Evolutionary conservation across 2,329 filamentous ascomycete genomes (phyloP).

Genomic region (Periconia sp.): DNA sequence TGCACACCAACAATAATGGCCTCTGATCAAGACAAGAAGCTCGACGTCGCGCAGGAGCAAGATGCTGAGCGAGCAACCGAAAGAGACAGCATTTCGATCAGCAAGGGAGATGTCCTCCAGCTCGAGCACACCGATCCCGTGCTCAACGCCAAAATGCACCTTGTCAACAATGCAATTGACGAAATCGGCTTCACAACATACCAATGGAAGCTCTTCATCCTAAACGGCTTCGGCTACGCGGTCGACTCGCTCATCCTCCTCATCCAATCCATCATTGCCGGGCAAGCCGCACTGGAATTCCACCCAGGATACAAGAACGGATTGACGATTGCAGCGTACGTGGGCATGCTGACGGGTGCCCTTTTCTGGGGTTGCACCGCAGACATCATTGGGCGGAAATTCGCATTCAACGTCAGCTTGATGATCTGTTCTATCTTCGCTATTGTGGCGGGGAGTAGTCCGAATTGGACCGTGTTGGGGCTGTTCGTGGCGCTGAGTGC

Average conservation of each 20-base stretch:
- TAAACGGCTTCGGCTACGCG: slow-evolving; percentile 68
- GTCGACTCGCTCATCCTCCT: slow-evolving; percentile 64
- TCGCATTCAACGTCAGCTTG: slow-evolving; percentile 72
- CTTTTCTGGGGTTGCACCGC: slow-evolving; percentile 73
- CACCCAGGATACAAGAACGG: slow-evolving; percentile 60
- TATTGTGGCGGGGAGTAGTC: slow-evolving; percentile 69
- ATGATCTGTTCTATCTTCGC: slow-evolving; percentile 67
- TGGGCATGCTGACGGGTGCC: slow-evolving; percentile 62
- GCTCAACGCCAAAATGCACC: slow-evolving; percentile 70
- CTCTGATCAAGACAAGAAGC: no score
- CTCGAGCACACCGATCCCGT: slow-evolving; percentile 66
- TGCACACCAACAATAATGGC: no score
- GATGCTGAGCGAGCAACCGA: no score
- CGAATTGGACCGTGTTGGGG: slow-evolving; percentile 69
- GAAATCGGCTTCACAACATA: slow-evolving; percentile 61
- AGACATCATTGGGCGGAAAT: slow-evolving; percentile 71
- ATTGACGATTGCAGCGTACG: slow-evolving; percentile 67
- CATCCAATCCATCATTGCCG: slow-evolving; percentile 68
- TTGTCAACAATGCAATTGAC: slow-evolving; percentile 68
- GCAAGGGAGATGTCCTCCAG: slow-evolving; percentile 60
- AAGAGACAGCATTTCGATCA: slow-evolving; percentile 19
- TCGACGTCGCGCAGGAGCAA: no score
- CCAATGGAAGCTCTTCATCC: slow-evolving; percentile 64
- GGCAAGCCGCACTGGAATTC: slow-evolving; percentile 66
- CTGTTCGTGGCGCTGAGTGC: slow-evolving; percentile 68